Evolutionary conservation across 805 yeast genomes (phyloP), one percentile per base, ranked within the genome.

Genomic region (Candida verbasci): DNA sequence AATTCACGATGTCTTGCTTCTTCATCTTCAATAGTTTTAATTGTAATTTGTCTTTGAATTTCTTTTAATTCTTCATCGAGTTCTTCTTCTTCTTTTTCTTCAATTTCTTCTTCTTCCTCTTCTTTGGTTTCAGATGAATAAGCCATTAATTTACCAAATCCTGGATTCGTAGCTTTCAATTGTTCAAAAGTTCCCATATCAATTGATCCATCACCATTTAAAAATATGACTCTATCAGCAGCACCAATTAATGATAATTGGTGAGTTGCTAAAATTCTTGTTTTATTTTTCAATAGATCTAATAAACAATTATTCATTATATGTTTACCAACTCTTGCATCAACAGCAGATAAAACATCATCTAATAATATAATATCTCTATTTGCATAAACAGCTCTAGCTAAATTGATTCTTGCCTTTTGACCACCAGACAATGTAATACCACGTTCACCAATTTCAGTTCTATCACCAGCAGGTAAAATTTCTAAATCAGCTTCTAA

Each of bases 391-490:
- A 61, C 62, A 6, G 67, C 56, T 39, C 67, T 46, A 3, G 67
- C 67, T 25, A 61, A 52, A 40, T 56, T 58, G 38, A 60, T 52
- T 41, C 65, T 45, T 2, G 67, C 65, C 39, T 60, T 60, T 44
- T 61, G 67, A 21, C 67, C 67, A 11, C 67, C 67, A 12, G 64
- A 57, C 29, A 61, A 52, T 0, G 65, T 61, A 16, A 61, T 56
- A 35, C 67, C 67, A 31, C 62, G 43, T 44, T 61, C 65, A 41
- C 67, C 67, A 39, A 61, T 56, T 44, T 61, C 65, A 14, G 67
- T 59, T 22, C 49, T 36, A 41, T 60, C 66, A 32, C 65, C 64
- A 22, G 60, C 64, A 3, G 60, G 60, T 27, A 60, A 49, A 21
- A 53, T 47, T 27, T 55, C 58, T 28, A 60, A 49, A 42, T 60